Conservation (phyloP, 2,329 filamentous ascomycete species). For the Clarireedia monteithiana region DNA sequence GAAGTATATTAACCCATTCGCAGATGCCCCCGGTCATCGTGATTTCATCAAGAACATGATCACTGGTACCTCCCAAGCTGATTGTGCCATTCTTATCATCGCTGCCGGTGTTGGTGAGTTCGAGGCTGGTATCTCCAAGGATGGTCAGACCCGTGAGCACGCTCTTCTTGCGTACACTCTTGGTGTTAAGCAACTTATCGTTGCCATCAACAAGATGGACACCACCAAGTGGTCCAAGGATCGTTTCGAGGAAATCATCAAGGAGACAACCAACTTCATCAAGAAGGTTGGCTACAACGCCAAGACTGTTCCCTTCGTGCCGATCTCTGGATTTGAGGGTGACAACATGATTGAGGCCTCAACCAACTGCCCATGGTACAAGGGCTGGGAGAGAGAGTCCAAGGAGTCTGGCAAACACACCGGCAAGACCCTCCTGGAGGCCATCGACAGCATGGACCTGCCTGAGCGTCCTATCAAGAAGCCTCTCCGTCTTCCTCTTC, state of each 20-base stretch:
- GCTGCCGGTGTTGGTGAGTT: slow-evolving; percentile 99
- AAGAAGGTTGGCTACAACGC: slow-evolving; percentile 99
- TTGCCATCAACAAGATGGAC: slow-evolving; percentile 99
- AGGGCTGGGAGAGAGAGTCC: slow-evolving; percentile 99
- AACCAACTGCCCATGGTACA: slow-evolving; percentile 99
- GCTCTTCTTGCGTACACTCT: slow-evolving; percentile 99
- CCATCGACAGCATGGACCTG: slow-evolving; percentile 92
- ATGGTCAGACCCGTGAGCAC: slow-evolving; percentile 99
- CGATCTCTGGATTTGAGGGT: slow-evolving; percentile 99
- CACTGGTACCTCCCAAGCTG: slow-evolving; percentile 99
- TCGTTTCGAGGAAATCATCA: slow-evolving; percentile 98
- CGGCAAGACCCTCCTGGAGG: slow-evolving; percentile 98
- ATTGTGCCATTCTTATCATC: slow-evolving; percentile 99
- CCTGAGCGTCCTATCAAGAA: slow-evolving; percentile 94
- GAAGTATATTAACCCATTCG: slow-evolving; percentile 7
- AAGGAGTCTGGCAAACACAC: slow-evolving; percentile 68
- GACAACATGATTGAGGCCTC: slow-evolving; percentile 97
- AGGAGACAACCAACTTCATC: slow-evolving; percentile 99
- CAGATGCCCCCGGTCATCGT: slow-evolving; percentile 97
- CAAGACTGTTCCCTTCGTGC: slow-evolving; percentile 96
- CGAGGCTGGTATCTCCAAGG: slow-evolving; percentile 99
- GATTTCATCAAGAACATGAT: slow-evolving; percentile 99
- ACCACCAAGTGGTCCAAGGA: slow-evolving; percentile 96
- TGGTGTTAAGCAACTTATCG: slow-evolving; percentile 99
- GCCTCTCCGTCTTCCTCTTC: slow-evolving; percentile 98